Conservation (phyloP, 2,329 filamentous ascomycete genomes). For the Sporothrix pallida region DNA sequence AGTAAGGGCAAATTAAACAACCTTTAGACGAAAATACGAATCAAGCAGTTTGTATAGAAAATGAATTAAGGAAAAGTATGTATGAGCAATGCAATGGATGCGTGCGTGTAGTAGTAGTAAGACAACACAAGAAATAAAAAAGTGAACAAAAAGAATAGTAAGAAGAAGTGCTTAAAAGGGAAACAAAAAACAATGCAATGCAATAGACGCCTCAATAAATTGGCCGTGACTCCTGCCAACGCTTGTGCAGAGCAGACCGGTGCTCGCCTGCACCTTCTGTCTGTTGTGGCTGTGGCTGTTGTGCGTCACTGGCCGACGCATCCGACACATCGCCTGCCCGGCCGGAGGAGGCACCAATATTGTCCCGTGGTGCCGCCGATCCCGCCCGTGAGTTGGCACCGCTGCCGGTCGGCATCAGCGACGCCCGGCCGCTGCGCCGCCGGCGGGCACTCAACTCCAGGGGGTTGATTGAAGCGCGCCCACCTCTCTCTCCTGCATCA, state of each 20-base stretch:
- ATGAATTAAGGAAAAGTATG: constrained; percentile 21
- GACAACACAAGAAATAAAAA: constrained; percentile 19
- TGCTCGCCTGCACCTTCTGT: constrained; percentile 43
- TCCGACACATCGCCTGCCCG: constrained; percentile 42
- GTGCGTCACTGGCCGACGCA: background rate
- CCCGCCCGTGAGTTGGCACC: constrained; percentile 42
- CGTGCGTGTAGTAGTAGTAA: constrained; percentile 19
- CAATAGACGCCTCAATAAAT: constrained; percentile 29
- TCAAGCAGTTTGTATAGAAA: background rate
- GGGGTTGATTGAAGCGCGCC: constrained; percentile 7
- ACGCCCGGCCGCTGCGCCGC: constrained; percentile 60
- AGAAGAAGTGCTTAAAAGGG: background rate
- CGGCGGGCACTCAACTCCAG: constrained; percentile 44
- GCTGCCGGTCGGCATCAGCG: constrained; percentile 52
- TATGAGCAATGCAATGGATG: constrained; percentile 13
- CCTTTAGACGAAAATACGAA: background rate
- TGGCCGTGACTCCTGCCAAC: constrained; percentile 50
- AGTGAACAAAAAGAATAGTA: background rate
- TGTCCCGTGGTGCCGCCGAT: constrained; percentile 43
- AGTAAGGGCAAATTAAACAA: background rate
- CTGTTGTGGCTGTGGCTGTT: constrained; percentile 50
- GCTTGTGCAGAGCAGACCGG: constrained; percentile 44
- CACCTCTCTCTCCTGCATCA: constrained; percentile 40
- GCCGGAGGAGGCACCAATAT: constrained; percentile 43
- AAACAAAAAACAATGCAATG: constrained; percentile 23